Percentiles rank a stretch among this genome's conserved stretches.
Evolutionary conservation across 2,329 filamentous ascomycete species (phyloP).

Genomic region (Madurella fahalii): DNA sequence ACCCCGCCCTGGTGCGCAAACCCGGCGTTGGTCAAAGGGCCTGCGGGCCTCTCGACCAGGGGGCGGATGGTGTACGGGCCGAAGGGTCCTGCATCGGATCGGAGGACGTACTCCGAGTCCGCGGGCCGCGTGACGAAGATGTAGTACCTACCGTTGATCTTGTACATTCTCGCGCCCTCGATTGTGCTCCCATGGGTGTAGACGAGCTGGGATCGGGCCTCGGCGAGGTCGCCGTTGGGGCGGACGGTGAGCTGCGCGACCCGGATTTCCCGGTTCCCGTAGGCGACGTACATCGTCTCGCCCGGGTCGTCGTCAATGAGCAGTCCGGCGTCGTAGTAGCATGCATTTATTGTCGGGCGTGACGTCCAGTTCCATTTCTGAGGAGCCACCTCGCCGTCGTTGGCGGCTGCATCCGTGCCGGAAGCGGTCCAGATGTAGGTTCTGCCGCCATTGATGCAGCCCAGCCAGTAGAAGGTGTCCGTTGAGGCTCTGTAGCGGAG

Average conservation of each 20-base stretch:
- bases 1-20: slow-evolving; percentile 54
- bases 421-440: slow-evolving; percentile 52
- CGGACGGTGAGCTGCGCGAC: slow-evolving; percentile 46
- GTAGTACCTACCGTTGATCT: slow-evolving; percentile 53
- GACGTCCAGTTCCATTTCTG: slow-evolving; percentile 24
- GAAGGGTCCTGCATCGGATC: slow-evolving; percentile 42
- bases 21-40: slow-evolving; percentile 43
- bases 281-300: slow-evolving; percentile 55
- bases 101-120: slow-evolving; percentile 45
- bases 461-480: slow-evolving; percentile 53
- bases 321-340: slow-evolving; percentile 56
- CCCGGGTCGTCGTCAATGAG: slow-evolving; percentile 50
- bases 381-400: slow-evolving; percentile 32
- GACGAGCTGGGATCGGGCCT: slow-evolving; percentile 43
- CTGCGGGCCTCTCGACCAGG: slow-evolving; percentile 39
- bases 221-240: slow-evolving; percentile 39
- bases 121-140: slow-evolving; percentile 48
- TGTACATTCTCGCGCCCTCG: slow-evolving; percentile 55
- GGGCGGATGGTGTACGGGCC: slow-evolving; percentile 49
- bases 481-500: slow-evolving; percentile 48
- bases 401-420: slow-evolving; percentile 41
- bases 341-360: slow-evolving; percentile 27
- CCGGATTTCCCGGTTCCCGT: slow-evolving; percentile 45
- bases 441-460: slow-evolving; percentile 44
- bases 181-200: slow-evolving; percentile 40